Base-by-base conservation (phyloP, 2,329 filamentous ascomycete genomes). In the Talaromyces marneffei region DNA sequence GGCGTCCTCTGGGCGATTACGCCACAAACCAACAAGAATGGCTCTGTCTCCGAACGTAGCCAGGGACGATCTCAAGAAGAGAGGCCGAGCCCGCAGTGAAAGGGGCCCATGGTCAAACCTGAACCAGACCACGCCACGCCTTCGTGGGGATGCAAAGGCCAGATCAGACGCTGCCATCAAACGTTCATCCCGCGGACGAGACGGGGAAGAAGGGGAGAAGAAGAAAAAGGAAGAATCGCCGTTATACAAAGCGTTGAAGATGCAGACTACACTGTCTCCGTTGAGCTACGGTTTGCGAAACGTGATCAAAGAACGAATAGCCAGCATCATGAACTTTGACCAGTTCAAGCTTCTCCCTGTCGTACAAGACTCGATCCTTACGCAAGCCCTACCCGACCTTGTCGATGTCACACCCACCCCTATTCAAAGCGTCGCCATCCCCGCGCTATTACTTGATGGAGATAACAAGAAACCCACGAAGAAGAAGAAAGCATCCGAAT, bases 381-480 rank as follows among this genome's bases (percentile, higher is more conserved):
- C 83, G 1, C 90, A 96, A 67, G 89, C 87, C 6, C 82, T 99
- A 61, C 84, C 87, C 57, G 88, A 85, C 50, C 80, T 97, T 74
- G 80, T 85, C 9, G 87, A 92, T 65, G 78, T 95, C 63, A 85
- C 83, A 62, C 94, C 94, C 4, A 97, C 93, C 0, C 91, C 94
- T 0, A 88, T 96, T 5, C 94, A 99, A 76, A 85, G 88, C 63
- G 83, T 97, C 58, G 92, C 92, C 0, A 93, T 99, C 61, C 93
- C 94, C 0, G 85, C 86, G 0, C 79, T 99, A 8, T 78, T 96
- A 85, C 86, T 14, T 79, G 86, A 64, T 10, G 46, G 68, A 72
- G 80, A 23, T 70, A 69, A 71, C 71, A 73, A 65, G 56, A 71
- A 75, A 65, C 37, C 66, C 9, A 29, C 31, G 14, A 69, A 68